Base-by-base conservation (phyloP, 2,329 filamentous ascomycete species). In the Thelonectria rubi region DNA sequence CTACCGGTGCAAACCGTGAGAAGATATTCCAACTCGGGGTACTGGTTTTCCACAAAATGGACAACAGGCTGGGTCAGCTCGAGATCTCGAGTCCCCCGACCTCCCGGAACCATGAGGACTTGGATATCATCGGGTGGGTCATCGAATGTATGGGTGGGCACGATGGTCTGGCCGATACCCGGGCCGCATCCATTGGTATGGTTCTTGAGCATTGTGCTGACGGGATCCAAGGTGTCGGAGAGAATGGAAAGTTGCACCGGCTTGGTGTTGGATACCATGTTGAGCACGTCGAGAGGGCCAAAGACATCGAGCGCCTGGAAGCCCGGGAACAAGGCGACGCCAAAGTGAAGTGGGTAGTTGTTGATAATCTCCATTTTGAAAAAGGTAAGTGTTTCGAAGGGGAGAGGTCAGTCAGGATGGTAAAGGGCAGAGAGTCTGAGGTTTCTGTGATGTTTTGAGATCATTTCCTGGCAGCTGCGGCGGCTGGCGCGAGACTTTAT, bases 1-100 rank as follows among this genome's bases (percentile, higher is more conserved):
- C 83, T 78, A 0, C 88, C 88, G 0, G 86, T 90, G 69, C 88
- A 91, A 0, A 90, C 81, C 0, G 85, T 88, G n/a, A 90, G 75
- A 6, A 88, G 67, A 61, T 84, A 85, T 49, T 78, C 72, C 7
- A 87, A 65, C 8, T 75, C 74, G 0, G 81, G 77, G 62, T 79
- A 84, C 3, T 69, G 66, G 0, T 72, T 65, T 5, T 65, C 66
- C 43, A 87, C 72, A 63, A 81, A 87, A n/a, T 80, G 73, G 3
- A 72, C 70, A 2, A 76, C 67, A 6, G 60, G 55, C 7, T 72
- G 53, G 0, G 69, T 68, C 1, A 58, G 58, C 1, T 73, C 65
- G 0, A 66, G 18, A 3, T 72, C 59, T 5, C 74, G 69, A 1
- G 73, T 68, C 1, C 79, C 79, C 11, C 62, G 59, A 0, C 79